Percentiles rank a stretch among this genome's conserved stretches.
These are phyloP conservation scores for Ophiosphaerella narmari DNA, from an alignment of 2,329 filamentous ascomycete species.

Conservation along the genomic window DNA sequence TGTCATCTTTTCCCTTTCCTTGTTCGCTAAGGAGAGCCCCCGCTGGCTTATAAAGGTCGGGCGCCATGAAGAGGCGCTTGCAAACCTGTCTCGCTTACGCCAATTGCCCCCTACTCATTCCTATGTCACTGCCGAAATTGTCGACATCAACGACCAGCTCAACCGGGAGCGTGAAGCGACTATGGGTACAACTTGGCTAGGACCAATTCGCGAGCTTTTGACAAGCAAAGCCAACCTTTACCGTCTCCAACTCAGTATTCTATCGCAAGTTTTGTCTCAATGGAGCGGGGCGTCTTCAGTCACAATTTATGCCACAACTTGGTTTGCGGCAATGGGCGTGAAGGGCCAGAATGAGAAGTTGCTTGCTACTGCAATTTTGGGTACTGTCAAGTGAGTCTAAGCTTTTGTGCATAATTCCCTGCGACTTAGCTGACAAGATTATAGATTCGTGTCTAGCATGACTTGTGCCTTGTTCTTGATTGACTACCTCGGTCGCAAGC, in stretches of 20 bases:
- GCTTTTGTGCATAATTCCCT: background rate
- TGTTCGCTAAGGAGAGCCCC: conserved; percentile 71
- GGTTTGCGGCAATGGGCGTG: conserved; percentile 66
- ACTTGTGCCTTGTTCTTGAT: conserved; percentile 78
- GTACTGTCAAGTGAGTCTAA: conserved; percentile 52
- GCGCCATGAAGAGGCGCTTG: conserved; percentile 62
- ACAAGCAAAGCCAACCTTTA: conserved; percentile 71
- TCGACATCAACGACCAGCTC: conserved; percentile 67
- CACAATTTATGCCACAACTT: conserved; percentile 75
- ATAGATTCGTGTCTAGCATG: conserved; percentile 69
- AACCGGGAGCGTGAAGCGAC: conserved; percentile 75
- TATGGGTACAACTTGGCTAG: conserved; percentile 66
- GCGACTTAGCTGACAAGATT: background rate
- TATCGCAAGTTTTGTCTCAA: conserved; percentile 73
- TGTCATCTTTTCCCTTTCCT: conserved; percentile 71
- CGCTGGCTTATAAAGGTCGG: conserved; percentile 71
- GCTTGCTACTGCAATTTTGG: conserved; percentile 75
- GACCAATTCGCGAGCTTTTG: conserved; percentile 71
- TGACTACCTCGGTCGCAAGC: conserved; percentile 76
- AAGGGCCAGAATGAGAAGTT: conserved; percentile 70
- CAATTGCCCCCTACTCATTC: conserved; percentile 63
- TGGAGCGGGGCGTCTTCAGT: conserved; percentile 76
- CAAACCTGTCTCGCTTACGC: conserved; percentile 62
- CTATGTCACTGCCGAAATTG: conserved; percentile 66
- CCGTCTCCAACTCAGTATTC: conserved; percentile 69